Base-by-base conservation (phyloP, 2,329 filamentous ascomycete species). In the Colletotrichum theobromicola region DNA sequence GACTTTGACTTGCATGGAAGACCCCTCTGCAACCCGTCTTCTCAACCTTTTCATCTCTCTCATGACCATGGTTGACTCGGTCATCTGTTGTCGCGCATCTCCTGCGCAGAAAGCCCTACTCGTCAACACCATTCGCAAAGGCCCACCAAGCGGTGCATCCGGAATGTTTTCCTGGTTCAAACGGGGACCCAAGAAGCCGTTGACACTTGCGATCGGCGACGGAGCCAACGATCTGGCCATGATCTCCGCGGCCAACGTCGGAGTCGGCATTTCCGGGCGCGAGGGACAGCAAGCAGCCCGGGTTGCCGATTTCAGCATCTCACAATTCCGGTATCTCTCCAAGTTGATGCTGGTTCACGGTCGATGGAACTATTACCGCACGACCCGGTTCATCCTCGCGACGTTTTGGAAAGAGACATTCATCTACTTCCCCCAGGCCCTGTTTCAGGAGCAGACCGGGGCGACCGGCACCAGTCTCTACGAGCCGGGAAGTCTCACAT, bases 151-250 rank as follows among this genome's bases (percentile, higher is more conserved):
- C 62, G 91, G 78, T 67, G 80, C 78, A 9, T 63, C 37, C 1
- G 79, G 80, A 5, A 78, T 76, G 28, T 72, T 81, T 18, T 78
- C 79, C 21, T 78, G 90, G 65, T 91, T 78, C 70, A 80, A 78
- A 21, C 79, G 79, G 12, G 79, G 76, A 57, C 73, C 80, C 12
- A 79, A 79, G 26, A 78, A 80, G 24, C 85, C 94, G 1, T 91
- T 98, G 55, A 98, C 96, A 0, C 88, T 98, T 13, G 95, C 96
- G 2, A 98, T 98, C 76, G 96, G 96, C 5, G 96, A 98, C 81
- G 96, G 96, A 46, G 95, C 95, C 61, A 98, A 98, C 80, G 96
- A 98, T 80, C 93, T 98, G 78, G 95, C 96, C 67, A 98, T 98
- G 96, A 98, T 98, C 67, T 94, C 96, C 79, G 94, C 88, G 5